Base-by-base conservation (phyloP, 352 stramenopile species). In the Phytophthora cryptogea region DNA sequence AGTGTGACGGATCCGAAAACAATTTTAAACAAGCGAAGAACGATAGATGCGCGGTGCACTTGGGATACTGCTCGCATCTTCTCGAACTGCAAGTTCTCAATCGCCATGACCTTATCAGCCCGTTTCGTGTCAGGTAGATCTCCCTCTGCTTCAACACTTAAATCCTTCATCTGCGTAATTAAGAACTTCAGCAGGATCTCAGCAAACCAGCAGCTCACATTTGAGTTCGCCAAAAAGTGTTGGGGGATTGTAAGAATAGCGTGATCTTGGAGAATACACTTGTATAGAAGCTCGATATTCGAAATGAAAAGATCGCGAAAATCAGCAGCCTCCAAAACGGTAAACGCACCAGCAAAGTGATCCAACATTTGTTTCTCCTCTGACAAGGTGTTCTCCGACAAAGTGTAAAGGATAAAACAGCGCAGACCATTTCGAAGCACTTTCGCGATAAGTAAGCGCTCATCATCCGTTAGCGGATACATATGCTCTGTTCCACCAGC, bases 321-420 rank as follows among this genome's bases (percentile, higher is more conserved):
- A 66, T 98, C 96, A 45, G 91, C 88, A 20, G 87, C 90, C 66
- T 99, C 96, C 13, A 99, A 76, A 27, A 98, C 89, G 1, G 96
- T 98, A 60, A 99, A 99, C 2, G 95, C 92, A 10, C 95, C 86
- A 5, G 96, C 96, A 74, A 99, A 99, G 31, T 97, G 86, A 40
- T 99, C 96, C 11, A 99, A 68, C 70, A 98, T 94, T 63, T 99
- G 97, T 63, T 97, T 97, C 64, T 94, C 89, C 62, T 97, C 89
- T 4, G 86, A 83, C 13, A 94, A 46, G 11, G 83, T 91, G 59
- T 92, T 94, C 32, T 95, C 85, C 31, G 83, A 95, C 14, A 96
- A 61, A 20, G 88, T 95, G 68, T 98, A 98, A 41, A 97, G 59
- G 50, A 96, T 89, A 43, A 98, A 96, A 66, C 93, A 98, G 23